Conservation (phyloP, 2,329 filamentous ascomycete genomes). For the Pyricularia grisea region DNA sequence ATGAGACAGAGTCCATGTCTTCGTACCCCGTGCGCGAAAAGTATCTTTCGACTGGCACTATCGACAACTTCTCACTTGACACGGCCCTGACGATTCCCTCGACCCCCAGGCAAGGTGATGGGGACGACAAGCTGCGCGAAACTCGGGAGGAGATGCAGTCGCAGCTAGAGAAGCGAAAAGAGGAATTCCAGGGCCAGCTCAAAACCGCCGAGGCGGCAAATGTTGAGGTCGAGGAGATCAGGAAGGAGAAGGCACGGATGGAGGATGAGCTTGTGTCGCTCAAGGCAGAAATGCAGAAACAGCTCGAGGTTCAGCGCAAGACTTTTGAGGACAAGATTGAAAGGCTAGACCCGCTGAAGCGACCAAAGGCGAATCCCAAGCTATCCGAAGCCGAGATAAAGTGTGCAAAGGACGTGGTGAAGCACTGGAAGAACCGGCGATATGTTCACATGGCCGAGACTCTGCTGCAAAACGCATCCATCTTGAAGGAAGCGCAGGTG, state of each 20-base stretch:
- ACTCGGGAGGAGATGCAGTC: slow-evolving; percentile 75
- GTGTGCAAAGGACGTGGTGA: slow-evolving; percentile 55
- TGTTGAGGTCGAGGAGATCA: slow-evolving; percentile 75
- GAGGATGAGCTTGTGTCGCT: slow-evolving; percentile 67
- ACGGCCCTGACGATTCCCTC: slow-evolving; percentile 91
- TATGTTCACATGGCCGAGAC: slow-evolving; percentile 93
- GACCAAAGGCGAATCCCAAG: slow-evolving; percentile 49
- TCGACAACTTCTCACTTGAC: slow-evolving; percentile 94
- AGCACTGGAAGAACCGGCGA: slow-evolving; percentile 73
- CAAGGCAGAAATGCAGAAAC: slow-evolving; percentile 82
- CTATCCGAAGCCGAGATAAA: slow-evolving; percentile 65
- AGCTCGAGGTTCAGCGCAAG: slow-evolving; percentile 74
- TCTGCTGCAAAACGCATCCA: slow-evolving; percentile 77
- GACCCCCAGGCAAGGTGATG: slow-evolving; percentile 70
- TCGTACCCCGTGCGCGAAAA: slow-evolving; percentile 89
- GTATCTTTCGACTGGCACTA: slow-evolving; percentile 86
- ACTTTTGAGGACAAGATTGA: slow-evolving; percentile 79
- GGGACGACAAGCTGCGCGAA: slow-evolving; percentile 65
- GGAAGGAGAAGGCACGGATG: slow-evolving; percentile 75
- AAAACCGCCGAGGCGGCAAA: slow-evolving; percentile 65
- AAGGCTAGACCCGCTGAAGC: slow-evolving; percentile 57
- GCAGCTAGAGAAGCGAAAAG: slow-evolving; percentile 75
- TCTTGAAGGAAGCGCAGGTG: slow-evolving; percentile 90
- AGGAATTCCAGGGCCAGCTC: slow-evolving; percentile 70
- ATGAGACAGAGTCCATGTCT: slow-evolving; percentile 80